Percentiles rank a stretch among this genome's conserved stretches.
Evolutionary conservation across 1,139 yeast genomes (phyloP).

Genomic region (Pichia terricola): DNA sequence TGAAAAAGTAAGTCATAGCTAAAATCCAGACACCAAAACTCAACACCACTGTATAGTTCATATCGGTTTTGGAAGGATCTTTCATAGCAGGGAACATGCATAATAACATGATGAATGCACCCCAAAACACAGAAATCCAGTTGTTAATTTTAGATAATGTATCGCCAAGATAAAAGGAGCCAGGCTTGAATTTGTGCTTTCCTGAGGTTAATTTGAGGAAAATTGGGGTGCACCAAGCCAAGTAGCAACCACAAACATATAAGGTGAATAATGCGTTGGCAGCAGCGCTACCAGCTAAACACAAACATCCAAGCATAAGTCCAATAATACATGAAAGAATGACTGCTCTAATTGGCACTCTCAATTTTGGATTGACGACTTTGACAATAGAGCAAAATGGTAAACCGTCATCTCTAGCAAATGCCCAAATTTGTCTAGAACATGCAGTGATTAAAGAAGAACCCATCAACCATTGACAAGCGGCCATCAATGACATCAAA

Average conservation of each 20-base stretch:
- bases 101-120: constrained; percentile 35
- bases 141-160: constrained; percentile 34
- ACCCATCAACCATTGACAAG: constrained; percentile 63
- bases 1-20: constrained; percentile 35
- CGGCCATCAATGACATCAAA: constrained; percentile 49
- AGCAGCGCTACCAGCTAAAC: constrained; percentile 51
- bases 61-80: constrained; percentile 22
- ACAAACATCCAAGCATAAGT: constrained; percentile 45
- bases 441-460: constrained; percentile 42
- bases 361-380: constrained; percentile 40
- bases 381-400: constrained; percentile 39
- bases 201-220: constrained; percentile 39
- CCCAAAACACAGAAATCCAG: constrained; percentile 27
- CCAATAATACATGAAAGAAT: constrained; percentile 40
- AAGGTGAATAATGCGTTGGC: constrained; percentile 51
- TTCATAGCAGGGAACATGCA: constrained; percentile 36
- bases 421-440: constrained; percentile 44
- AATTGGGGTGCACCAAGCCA: constrained; percentile 53
- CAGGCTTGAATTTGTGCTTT: constrained; percentile 45
- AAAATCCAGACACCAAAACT: constrained; percentile 40
- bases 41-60: constrained; percentile 40
- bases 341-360: constrained; percentile 56
- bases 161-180: constrained; percentile 52
- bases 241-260: constrained; percentile 50
- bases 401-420: constrained; percentile 43